Evolutionary conservation across 2,329 filamentous ascomycete genomes (phyloP), one percentile per base, ranked within the genome.

Genomic region (Penicillium sp.): DNA sequence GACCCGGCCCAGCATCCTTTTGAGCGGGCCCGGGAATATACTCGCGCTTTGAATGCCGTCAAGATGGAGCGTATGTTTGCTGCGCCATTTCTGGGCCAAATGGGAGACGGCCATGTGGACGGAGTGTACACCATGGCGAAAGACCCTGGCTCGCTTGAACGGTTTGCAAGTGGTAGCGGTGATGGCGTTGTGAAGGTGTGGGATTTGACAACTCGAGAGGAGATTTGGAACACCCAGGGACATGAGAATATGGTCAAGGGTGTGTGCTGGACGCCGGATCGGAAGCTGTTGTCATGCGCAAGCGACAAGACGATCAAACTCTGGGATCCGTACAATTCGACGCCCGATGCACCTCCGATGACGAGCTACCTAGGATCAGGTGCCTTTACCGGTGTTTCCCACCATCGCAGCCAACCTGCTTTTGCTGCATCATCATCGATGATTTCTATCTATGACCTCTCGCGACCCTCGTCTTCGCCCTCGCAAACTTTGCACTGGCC

Each of bases 171-270:
- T 58, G 89, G 87, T 29, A 88, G 84, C 53, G 90, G 90, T 49
- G 93, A 98, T 65, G 91, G 93, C 50, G 81, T 96, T 7, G 80
- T 98, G 42, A 98, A 98, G 69, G 85, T 93, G 21, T 94, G 89
- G 89, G 84, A 94, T 66, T 71, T 93, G 53, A 79, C 82, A 7
- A 83, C 75, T 47, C 74, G 80, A 41, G 81, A 85, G 18, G 84
- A 93, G 61, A 76, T 84, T 33, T 91, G 86, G 83, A 77, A 86
- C 56, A 78, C 79, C 3, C 81, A 85, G 48, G 91, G 89, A 16
- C 94, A 98, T 63, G 87, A 95, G 56, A 94, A 94, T 54, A 84
- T 96, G 30, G 87, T 97, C 54, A 95, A 94, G 73, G 86, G 86
- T 10, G 76, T 96, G 62, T 85, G 83, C 54, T 98, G 91, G 86